Base-by-base conservation (phyloP, 1,284 basidiomycete species). In the Macrocystidia cucumis region DNA sequence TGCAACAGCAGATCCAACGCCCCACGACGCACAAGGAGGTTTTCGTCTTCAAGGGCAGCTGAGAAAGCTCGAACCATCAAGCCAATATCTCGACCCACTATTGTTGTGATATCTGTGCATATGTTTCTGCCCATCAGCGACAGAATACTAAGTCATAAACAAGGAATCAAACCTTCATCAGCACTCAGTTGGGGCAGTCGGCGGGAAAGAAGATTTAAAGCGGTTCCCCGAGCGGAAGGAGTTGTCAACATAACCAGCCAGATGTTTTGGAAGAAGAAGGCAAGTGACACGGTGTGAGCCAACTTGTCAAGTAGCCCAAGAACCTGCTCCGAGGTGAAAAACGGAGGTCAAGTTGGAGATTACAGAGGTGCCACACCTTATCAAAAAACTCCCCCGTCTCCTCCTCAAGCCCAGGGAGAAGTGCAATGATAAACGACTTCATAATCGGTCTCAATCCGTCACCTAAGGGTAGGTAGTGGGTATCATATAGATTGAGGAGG, bases 331-430 rank as follows among this genome's bases (percentile, higher is more conserved):
- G 19, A 18, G 9, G 16, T 34, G 23, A 34, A 28, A 32, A 21
- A n/a, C 8, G 16, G 9, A 14, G 20, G 21, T 30, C 11, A 2
- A 40, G 22, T 21, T 34, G 11, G 21, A n/a, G 11, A 12, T 26
- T 34, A 32, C 5, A 20, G 21, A 29, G 14, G 24, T 17, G 29
- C 68, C 20, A n/a, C 39, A 88, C 91, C 63, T 90, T 89, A 33
- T 98, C 95, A 49, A 98, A 98, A 61, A 89, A 96, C 57, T 98
- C 93, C 2, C 91, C 89, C 0, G 88, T 91, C 56, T 96, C 93
- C 57, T 98, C 93, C 56, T 97, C 93, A 30, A 97, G 65, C 0
- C 92, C 93, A 1, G 96, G 95, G 4, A 99, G 71, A 12, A 98
- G 58, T 0, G 95, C 89, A 28, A 98, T 72, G 32, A 97, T 90